Conservation (phyloP, 139 green algal genomes). For the Tetradesmus lagerheimii region DNA sequence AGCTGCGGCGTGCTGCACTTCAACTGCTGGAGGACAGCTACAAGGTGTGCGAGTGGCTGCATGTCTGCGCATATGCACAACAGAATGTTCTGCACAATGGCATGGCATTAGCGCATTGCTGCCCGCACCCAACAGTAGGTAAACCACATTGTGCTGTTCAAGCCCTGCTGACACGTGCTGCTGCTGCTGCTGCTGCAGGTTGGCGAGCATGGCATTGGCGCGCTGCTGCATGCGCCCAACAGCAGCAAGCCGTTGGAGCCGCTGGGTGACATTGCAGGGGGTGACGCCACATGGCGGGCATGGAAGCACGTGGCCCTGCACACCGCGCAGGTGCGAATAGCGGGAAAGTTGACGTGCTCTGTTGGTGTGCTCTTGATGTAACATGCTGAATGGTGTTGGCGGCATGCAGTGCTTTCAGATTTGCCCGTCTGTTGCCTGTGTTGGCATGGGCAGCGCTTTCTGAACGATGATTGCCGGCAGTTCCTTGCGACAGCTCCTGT, state of each 20-base stretch:
- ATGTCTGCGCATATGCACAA: background rate
- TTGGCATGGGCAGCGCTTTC: too few species aligned
- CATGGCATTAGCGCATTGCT: too few species aligned
- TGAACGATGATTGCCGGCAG: too few species aligned
- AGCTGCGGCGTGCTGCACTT: constrained; percentile 24
- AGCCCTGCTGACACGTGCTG: background rate
- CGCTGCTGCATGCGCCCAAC: constrained; percentile 6
- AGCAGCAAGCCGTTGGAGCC: constrained; percentile 10
- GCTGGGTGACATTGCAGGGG: constrained; percentile 50
- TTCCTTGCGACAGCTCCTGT: too few species aligned
- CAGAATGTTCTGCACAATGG: too few species aligned
- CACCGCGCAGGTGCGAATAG: constrained; percentile 40
- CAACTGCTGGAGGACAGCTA: constrained; percentile 53
- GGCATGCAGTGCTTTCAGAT: too few species aligned
- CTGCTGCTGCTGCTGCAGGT: constrained; percentile 33
- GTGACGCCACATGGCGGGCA: constrained; percentile 51
- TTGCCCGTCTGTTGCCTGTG: too few species aligned
- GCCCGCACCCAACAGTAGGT: too few species aligned
- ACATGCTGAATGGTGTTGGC: too few species aligned
- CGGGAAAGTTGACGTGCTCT: too few species aligned
- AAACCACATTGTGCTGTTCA: too few species aligned
- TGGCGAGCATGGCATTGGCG: constrained; percentile 63
- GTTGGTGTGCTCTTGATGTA: too few species aligned
- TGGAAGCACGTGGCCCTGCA: constrained; percentile 59
- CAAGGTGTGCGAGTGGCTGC: constrained; percentile 26